Evolutionary conservation across 805 yeast species (phyloP).

Genomic region (Debaryomyces castellii): DNA sequence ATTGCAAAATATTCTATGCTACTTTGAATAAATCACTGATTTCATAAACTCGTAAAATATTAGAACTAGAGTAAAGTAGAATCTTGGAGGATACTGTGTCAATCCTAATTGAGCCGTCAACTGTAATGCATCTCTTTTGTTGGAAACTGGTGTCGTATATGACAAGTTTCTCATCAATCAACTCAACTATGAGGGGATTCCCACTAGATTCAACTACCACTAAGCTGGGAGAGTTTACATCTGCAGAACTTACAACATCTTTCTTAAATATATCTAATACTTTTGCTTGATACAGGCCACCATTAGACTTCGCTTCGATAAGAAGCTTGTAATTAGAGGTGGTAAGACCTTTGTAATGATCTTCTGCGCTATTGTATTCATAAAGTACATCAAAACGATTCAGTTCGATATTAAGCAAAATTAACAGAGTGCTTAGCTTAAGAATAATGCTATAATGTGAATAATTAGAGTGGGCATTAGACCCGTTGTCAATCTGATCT

Average conservation of each 20-base stretch:
- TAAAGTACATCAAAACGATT: slow-evolving; percentile 3
- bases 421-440: slow-evolving; percentile 12
- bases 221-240: background rate
- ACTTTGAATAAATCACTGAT: background rate
- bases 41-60: background rate
- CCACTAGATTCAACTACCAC: background rate
- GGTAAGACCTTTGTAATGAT: background rate
- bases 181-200: background rate
- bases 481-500: background rate
- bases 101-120: background rate
- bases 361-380: background rate
- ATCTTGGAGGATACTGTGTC: background rate
- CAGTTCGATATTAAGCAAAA: slow-evolving; percentile 16
- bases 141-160: slow-evolving; percentile 1
- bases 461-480: slow-evolving; percentile 10
- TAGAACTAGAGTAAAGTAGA: background rate
- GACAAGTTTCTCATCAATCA: background rate
- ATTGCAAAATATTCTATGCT: background rate
- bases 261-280: slow-evolving; percentile 2
- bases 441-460: slow-evolving; percentile 15
- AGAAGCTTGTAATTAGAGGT: background rate
- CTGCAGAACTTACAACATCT: slow-evolving; percentile 1
- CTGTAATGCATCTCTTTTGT: background rate
- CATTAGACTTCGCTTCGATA: background rate
- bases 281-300: slow-evolving; percentile 1